Base-by-base conservation (phyloP, 176 grass and related monocot genomes). In the Eleusine coracana region DNA sequence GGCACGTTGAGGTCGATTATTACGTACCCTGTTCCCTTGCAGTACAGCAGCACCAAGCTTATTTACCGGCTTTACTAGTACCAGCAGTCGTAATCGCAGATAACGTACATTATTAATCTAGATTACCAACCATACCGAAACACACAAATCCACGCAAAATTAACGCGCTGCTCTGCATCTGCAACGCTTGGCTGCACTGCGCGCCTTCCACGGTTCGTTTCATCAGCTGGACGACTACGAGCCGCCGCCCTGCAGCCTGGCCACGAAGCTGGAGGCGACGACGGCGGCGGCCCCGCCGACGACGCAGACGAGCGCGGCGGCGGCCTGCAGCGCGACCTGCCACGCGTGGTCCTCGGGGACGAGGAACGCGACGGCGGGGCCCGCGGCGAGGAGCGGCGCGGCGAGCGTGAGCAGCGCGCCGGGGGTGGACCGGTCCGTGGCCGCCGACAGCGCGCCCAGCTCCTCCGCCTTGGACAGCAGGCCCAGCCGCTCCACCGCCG, bases 391-490 rank as follows among this genome's bases (percentile, higher is more conserved):
- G 66, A 99, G 83, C 50, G 88, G 49, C 2, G 87, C 45, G 72
- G 91, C 94, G 66, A 96, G 51, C 66, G 85, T 45, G 5, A 90
- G 83, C 67, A 99, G 93, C 46, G 85, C 8, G 3, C 85, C 88
- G 0, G 96, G 96, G 0, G 93, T 96, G 17, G 51, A 74, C 0
- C 93, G 96, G 80, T 99, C 96, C 10, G 96, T 87, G 51, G 89
- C 91, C n/a, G 96, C 93, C 50, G 96, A 99, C 6, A 99, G 85
- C 45, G 93, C 83, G 18, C 89, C 96, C 8, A 99, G 78, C 61
- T 94, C 93, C 87, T 99, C 96, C 20, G 91, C 93, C 89, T 99
- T 99, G 34, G 96, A 96, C 37, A 99, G 85, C 71, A 99, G 85
- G 2, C 96, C 96, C 21, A 99, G 74, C 34, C 70, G 83, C 85